Evolutionary conservation across 805 yeast genomes (phyloP), one percentile per base, ranked within the genome.

Genomic region (Metschnikowia aberdeeniae): DNA sequence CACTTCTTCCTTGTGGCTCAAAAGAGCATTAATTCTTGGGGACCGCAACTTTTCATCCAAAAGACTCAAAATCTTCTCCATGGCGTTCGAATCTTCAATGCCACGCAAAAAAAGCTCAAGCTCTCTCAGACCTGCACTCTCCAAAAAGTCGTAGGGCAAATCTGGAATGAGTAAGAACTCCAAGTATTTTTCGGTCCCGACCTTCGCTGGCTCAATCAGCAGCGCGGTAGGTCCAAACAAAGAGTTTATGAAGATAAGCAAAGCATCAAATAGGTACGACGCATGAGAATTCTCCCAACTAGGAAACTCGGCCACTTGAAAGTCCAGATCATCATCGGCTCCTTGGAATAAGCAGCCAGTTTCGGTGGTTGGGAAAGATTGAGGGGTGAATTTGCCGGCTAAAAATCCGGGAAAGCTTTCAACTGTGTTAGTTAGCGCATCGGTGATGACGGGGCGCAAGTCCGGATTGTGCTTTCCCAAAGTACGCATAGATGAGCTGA

Each of bases 391-490:
- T 65, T 6, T 53, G 47, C 2, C 20, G 12, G 59, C 54, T 1
- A 73, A 72, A 27, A 56, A 52, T 0, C 37, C 44, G 0, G 85
- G 80, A 7, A 81, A 59, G 7, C 66, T 62, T 22, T 68, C 62
- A 1, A 83, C 67, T n/a, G 82, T 51, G 0, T 56, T 53, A 2
- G 70, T 64, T 38, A 82, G 65, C 42, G 79, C 78, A 3, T 69
- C 63, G 41, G 78, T 62, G 19, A 89, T 79, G 0, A 64, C 56
- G 0, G 85, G 82, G 40, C 85, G 81, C 48, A 89, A 68, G 2
- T 76, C 80, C 1, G 95, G 87, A 57, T 86, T 88, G 58, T 90
- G 97, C 57, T 96, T 76, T 2, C 86, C 81, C 39, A 89, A 64
- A 53, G 87, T 95, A 58, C 89, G 96, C 54, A 89, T 73, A 0